Conservation (phyloP, 371 early-diverging fungal species). For the Rhizomucor pusillus region DNA sequence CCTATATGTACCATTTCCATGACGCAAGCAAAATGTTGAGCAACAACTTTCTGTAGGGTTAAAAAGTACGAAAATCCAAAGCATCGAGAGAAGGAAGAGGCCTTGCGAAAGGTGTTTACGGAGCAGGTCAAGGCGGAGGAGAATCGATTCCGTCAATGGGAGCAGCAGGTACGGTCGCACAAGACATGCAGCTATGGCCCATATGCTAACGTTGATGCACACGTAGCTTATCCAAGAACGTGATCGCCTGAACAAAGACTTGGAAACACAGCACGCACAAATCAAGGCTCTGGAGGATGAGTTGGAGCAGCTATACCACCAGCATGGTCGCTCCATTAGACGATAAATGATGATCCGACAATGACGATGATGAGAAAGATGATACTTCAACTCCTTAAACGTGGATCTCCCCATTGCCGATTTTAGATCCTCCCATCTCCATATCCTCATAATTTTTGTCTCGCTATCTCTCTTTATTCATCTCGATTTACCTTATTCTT, state of each 20-base stretch:
- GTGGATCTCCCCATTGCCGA: no score
- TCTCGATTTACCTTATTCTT: no score
- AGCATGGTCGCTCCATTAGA: constrained; percentile 41
- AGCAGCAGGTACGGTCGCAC: constrained; percentile 68
- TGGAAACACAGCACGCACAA: constrained; percentile 91
- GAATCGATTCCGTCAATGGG: constrained; percentile 95
- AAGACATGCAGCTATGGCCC: neutral
- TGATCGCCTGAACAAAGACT: constrained; percentile 94
- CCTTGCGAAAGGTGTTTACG: constrained; percentile 87
- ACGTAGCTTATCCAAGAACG: constrained; percentile 86
- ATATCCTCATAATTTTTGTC: neutral
- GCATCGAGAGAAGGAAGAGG: constrained; percentile 88
- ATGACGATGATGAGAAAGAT: no score
- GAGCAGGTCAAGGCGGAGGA: constrained; percentile 95
- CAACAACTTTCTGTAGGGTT: no score
- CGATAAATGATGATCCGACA: constrained; percentile 26
- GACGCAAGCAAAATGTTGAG: no score
- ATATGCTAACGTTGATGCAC: neutral
- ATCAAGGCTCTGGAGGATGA: constrained; percentile 91
- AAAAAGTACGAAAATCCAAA: constrained; percentile 79
- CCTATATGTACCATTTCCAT: neutral
- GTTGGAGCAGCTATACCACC: constrained; percentile 58
- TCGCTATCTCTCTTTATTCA: neutral
- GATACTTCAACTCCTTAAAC: no score
- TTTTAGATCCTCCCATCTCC: no score